Evolutionary conservation across 2,329 filamentous ascomycete species (phyloP), one percentile per base, ranked within the genome.

Genomic region (Fusarium pseudocircinatum): DNA sequence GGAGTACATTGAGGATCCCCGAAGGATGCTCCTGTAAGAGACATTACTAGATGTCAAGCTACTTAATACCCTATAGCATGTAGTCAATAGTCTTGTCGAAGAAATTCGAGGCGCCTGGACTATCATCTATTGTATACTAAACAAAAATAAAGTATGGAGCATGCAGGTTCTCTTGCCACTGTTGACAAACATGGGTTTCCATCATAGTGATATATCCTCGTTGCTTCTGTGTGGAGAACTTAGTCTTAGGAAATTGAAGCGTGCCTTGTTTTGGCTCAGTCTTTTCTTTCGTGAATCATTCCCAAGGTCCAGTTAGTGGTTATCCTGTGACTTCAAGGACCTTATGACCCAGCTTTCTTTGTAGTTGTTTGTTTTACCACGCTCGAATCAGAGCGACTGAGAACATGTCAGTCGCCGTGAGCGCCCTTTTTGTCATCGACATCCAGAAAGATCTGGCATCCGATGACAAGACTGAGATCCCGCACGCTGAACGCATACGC

Each of bases 1-100:
- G 90, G 94, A 98, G 83, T 97, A 93, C 82, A 97, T 98, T 77
- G 96, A 98, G 86, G 96, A 98, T 81, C 96, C 96, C 43, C 88
- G 94, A 75, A 92, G 94, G 79, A 98, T 98, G 96, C 89, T 98
- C 16, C 84, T 97, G 73, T 88, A 85, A 76, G 44, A 54, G 63
- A 50, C 13, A 52, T 58, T 24, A 32, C 26, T 34, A 12, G 60
- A 53, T 65, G 22, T 57, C 32, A 36, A 60, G 43, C 34, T 60
- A 60, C 56, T 53, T 64, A 69, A 76, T 77, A 72, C 66, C 65
- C 52, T 72, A 70, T 56, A 70, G 65, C 42, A 60, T 44, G 42
- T 47, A 69, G 44, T 32, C 20, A 61, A 30, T 52, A 59, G 70
- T 61, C 47, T 61, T 42, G 34, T 56, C 24, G 16, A 66, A 56